Conservation (phyloP, 768 basidiomycete species). For the Solioccasus polychromus region DNA sequence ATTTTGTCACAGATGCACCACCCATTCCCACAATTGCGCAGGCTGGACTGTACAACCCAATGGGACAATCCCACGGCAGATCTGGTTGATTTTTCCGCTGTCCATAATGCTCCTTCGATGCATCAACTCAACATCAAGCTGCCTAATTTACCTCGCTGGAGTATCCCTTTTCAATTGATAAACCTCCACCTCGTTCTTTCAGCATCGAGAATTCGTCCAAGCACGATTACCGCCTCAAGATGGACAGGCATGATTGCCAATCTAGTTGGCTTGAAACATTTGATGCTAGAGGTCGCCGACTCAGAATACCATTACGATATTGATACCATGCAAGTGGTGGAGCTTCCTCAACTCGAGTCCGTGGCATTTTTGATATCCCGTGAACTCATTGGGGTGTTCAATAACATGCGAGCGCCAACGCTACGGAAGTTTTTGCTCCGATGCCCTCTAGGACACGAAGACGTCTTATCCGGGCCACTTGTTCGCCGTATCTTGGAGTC, state of each 20-base stretch:
- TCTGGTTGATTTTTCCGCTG: slow-evolving; percentile 28
- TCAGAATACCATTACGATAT: slow-evolving; percentile 25
- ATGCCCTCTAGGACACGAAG: slow-evolving; percentile 26
- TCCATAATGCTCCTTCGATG: slow-evolving; percentile 35
- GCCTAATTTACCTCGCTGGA: slow-evolving; percentile 35
- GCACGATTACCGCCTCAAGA: slow-evolving; percentile 21
- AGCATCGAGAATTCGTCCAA: slow-evolving; percentile 12
- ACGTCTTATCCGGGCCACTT: slow-evolving; percentile 24
- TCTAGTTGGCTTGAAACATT: slow-evolving; percentile 38
- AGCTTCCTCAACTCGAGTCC: slow-evolving; percentile 27
- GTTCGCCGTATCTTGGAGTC: slow-evolving; percentile 29
- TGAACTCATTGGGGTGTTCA: slow-evolving; percentile 27
- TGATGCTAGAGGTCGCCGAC: slow-evolving; percentile 41
- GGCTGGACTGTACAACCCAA: slow-evolving; percentile 32
- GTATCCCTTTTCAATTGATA: slow-evolving; percentile 34
- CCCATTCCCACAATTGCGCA: slow-evolving; percentile 36
- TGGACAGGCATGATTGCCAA: slow-evolving; percentile 34
- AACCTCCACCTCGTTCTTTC: slow-evolving; percentile 35
- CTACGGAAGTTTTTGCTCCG: slow-evolving; percentile 41
- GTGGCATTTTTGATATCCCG: slow-evolving; percentile 31
- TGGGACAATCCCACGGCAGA: slow-evolving; percentile 23
- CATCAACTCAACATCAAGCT: slow-evolving; percentile 33
- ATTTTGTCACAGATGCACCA: slow-evolving; percentile 37
- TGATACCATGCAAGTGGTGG: slow-evolving; percentile 9
- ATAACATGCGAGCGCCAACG: slow-evolving; percentile 33